Conservation (phyloP, 805 yeast species). For the Ogataea paraovalis region DNA sequence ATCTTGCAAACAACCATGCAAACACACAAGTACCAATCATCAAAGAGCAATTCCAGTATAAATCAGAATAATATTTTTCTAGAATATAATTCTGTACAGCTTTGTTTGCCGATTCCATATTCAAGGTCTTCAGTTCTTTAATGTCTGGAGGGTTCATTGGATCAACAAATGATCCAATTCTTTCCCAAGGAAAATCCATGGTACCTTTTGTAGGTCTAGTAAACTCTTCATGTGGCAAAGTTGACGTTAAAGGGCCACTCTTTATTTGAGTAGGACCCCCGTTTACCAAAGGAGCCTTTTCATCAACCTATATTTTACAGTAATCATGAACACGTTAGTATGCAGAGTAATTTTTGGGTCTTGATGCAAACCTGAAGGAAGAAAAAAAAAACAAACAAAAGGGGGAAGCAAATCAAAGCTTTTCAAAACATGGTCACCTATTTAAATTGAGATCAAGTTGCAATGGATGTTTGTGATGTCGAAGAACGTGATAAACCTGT, state of each 20-base stretch:
- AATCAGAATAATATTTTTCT: constrained; percentile 69
- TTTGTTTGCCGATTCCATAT: constrained; percentile 20
- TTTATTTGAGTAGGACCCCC: background rate
- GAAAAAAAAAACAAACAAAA: background rate
- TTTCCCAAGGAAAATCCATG: constrained; percentile 32
- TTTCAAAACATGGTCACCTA: too few species aligned
- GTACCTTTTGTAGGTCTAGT: constrained; percentile 11
- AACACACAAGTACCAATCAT: constrained; percentile 69
- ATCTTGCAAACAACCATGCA: constrained; percentile 62
- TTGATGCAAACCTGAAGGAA: background rate
- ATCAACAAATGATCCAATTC: constrained; percentile 32
- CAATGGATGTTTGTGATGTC: too few species aligned
- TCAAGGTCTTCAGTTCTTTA: constrained; percentile 15
- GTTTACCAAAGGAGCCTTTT: background rate
- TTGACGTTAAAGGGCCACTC: background rate
- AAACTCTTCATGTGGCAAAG: background rate
- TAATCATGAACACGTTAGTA: background rate
- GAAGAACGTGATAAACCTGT: too few species aligned
- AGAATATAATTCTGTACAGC: constrained; percentile 54
- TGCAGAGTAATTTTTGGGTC: background rate
- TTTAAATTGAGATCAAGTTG: too few species aligned
- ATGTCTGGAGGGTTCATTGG: constrained; percentile 19
- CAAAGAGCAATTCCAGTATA: constrained; percentile 64
- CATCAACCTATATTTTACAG: background rate
- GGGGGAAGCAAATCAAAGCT: background rate